Evolutionary conservation across 108 stramenopile genomes (phyloP), one percentile per base, ranked within the genome.

Genomic region (Pseudonitzschia multiseries): DNA sequence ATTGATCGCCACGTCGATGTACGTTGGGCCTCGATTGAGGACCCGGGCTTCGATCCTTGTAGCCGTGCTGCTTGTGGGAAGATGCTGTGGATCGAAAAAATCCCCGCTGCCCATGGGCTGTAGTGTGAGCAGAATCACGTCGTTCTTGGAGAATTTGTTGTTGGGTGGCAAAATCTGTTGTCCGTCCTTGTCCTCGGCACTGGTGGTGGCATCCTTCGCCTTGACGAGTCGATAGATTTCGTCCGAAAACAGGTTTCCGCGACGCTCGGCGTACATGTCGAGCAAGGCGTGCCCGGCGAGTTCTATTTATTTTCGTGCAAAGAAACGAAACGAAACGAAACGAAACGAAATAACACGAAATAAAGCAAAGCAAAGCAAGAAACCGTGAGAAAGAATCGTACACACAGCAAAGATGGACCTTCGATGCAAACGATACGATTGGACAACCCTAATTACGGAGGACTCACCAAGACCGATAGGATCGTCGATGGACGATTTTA

Each of bases 61-160:
- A 4, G 93, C 89, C 60, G 84, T 83, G 53, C 72, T 77, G 40
- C 70, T 79, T 32, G 82, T 89, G 28, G 90, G 90, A 10, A 87
- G 44, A 13, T 82, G 74, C 9, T 78, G 68, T 24, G 76, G 46
- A 20, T 81, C 79, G 24, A 92, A 85, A 65, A 92, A 87, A 74
- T 94, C 93, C 21, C 93, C 93, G 64, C 85, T 89, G 8, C 93
- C 93, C n/a, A 68, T 31, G 31, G 93, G 93, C 79, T 94, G 93
- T 0, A 85, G 70, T 1, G 93, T 89, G 15, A 94, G 59, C 68
- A 94, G 77, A 60, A 94, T 79, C 0, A 94, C 90, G 74, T 94
- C 93, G 65, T 94, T 94, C 59, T 80, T 71, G 31, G 90, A 82
- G 53, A 94, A 86, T 82, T 90, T 91, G 65, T 87, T 86, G 65